These are phyloP conservation scores for Arthrocladium fulminans DNA, from an alignment of 2,329 filamentous ascomycete species.

Conservation along the genomic window DNA sequence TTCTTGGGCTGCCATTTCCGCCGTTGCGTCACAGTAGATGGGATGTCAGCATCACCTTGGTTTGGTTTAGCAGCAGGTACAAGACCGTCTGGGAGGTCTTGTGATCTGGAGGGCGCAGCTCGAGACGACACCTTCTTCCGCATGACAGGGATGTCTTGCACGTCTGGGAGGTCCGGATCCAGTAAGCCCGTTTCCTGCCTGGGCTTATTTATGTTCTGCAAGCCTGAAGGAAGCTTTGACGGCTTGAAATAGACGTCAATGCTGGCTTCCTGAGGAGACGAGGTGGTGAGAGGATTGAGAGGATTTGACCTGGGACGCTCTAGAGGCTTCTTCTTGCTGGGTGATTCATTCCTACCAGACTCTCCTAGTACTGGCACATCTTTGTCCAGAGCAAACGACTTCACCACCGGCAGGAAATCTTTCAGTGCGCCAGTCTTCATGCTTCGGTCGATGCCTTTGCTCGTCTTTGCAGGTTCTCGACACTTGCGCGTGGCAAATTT, in stretches of 20 bases:
- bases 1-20: conserved; percentile 18
- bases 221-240: not conserved
- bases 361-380: not conserved
- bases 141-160: not conserved
- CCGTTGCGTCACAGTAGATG: not conserved
- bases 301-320: conserved; percentile 2
- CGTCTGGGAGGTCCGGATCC: not conserved
- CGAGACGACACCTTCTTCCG: not conserved
- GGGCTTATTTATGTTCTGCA: not conserved
- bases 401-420: conserved; percentile 22
- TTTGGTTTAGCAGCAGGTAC: not conserved
- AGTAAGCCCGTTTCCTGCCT: not conserved
- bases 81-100: not conserved
- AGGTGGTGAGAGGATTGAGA: not conserved
- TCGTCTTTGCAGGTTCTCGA: conserved; percentile 19
- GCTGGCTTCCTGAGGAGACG: not conserved
- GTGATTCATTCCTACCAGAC: not conserved
- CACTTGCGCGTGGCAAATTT: conserved; percentile 22
- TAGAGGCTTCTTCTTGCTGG: not conserved
- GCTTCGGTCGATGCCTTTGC: conserved; percentile 14
- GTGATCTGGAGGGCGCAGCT: not conserved
- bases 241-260: not conserved
- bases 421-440: conserved; percentile 29
- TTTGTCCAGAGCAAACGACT: not conserved
- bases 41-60: not conserved